Conservation (phyloP, 129 eudicot species). For the Centrapalus pauciflorus region DNA sequence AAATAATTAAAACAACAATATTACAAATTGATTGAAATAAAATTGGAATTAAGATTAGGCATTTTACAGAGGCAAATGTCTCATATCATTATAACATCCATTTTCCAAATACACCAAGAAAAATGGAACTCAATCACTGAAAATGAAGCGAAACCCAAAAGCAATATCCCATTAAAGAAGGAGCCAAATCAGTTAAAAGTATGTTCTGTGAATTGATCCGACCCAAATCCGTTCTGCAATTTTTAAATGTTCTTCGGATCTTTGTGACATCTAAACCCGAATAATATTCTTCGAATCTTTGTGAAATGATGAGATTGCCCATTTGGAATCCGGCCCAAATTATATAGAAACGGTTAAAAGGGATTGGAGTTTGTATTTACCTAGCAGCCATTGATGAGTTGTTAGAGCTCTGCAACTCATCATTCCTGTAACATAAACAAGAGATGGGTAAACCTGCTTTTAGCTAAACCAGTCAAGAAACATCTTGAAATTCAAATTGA, state of each 20-base stretch:
- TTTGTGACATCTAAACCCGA: slow-evolving; percentile 23
- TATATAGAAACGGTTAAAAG: not conserved
- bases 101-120: not conserved
- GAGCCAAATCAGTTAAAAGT: slow-evolving; percentile 11
- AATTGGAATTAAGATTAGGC: no score
- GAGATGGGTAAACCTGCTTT: slow-evolving; percentile 1
- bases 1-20: not conserved
- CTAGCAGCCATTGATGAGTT: slow-evolving; percentile 73
- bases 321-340: not conserved
- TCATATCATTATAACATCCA: not conserved
- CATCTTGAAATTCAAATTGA: not conserved
- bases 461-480: not conserved
- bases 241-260: no score
- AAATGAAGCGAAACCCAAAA: slow-evolving; percentile 11
- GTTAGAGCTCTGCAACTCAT: slow-evolving; percentile 49
- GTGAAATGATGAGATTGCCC: slow-evolving; percentile 22
- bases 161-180: not conserved
- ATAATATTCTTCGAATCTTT: slow-evolving; percentile 6
- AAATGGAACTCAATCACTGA: not conserved
- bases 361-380: slow-evolving; percentile 23
- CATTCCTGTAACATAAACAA: slow-evolving; percentile 36
- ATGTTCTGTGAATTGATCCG: no score
- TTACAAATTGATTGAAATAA: no score
- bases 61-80: no score
- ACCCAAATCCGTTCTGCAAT: no score